Base-by-base conservation (phyloP, 768 basidiomycete genomes). In the Suillus americanus region DNA sequence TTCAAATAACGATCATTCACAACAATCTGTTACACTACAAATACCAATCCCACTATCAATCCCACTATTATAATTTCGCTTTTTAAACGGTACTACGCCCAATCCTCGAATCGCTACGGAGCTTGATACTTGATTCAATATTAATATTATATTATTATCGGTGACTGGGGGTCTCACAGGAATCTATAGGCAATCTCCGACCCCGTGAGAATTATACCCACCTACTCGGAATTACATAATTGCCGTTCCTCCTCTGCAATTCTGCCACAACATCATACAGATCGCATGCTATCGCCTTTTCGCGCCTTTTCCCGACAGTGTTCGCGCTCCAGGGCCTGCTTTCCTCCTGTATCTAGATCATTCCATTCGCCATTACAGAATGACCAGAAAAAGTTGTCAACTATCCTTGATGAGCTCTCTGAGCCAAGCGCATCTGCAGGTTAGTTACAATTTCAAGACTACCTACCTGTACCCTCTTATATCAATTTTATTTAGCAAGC, bases 311-410 rank as follows among this genome's bases (percentile, higher is more conserved):
- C 65, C 3, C 71, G 68, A 2, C 30, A 56, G 66, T 65, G 14
- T 51, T 38, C 33, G 14, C 38, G 6, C 50, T 18, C 10, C 25
- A 56, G 56, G 28, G 23, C 55, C 50, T 28, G 35, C n/a, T 38
- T 35, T 63, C n/a, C 62, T 46, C 18, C 16, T 61, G 25, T 51
- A 48, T 20, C 38, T 30, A 66, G 57, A 60, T 54, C 48, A 12
- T 35, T 66, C 6, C 46, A 60, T 35, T 61, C 65, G 0, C 50
- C 57, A 5, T 37, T 77, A 60, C 63, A 65, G 50, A 62, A 64
- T 9, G 75, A 76, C 65, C 73, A 70, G 53, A 57, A 70, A 10
- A 62, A 64, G 16, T 65, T 76, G 18, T 61, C 64, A 37, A 55
- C 69, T 60, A 75, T 76, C 45, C 69, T 76, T 8, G 63, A 62